Base-by-base conservation (phyloP, 208 protist genomes). In the Angomonas deanei region DNA sequence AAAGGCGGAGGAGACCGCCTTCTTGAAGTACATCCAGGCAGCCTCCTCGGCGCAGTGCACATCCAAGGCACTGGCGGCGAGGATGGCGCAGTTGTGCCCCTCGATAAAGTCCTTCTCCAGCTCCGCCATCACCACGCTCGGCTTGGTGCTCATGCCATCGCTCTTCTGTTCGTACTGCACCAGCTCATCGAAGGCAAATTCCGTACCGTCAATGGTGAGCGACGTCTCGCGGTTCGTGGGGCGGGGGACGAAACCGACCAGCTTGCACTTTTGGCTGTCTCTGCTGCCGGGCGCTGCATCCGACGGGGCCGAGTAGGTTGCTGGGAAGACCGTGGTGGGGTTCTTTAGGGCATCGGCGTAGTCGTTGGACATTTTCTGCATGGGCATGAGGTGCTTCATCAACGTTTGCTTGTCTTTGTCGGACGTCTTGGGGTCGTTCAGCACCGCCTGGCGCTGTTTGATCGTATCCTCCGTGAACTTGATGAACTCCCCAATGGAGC, bases 111-210 rank as follows among this genome's bases (percentile, higher is more conserved):
- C 61, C 58, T 33, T 30, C 72, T 75, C 62, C 26, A 82, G 42
- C 48, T 77, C 72, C 2, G 61, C 31, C 50, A 82, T 31, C 17
- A 46, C 46, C 1, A 52, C 39, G 31, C 49, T 67, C 3, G 36
- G 48, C 39, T 64, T 57, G 17, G 68, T 61, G 17, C 64, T 61
- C 58, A 32, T 57, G 28, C 61, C 61, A 33, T 34, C 56, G 34
- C 26, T 21, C 49, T 8, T 27, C 24, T 52, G 28, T 17, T n/a
- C 39, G 24, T 60, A 68, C 32, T 39, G 50, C 34, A 88, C 64
- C 49, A 84, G 65, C 66, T 88, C 82, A 47, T 84, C 78, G 61
- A 85, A 49, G 0, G 59, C 58, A 53, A 74, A 83, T 42, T 85
- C 74, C 36, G 74, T 68, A 21, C 59, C 64, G 31, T 66, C 71